Percentiles rank a stretch among this genome's conserved stretches.
Conservation (phyloP, 495 filamentous ascomycete genomes). For the Apiosordaria backusii region DNA sequence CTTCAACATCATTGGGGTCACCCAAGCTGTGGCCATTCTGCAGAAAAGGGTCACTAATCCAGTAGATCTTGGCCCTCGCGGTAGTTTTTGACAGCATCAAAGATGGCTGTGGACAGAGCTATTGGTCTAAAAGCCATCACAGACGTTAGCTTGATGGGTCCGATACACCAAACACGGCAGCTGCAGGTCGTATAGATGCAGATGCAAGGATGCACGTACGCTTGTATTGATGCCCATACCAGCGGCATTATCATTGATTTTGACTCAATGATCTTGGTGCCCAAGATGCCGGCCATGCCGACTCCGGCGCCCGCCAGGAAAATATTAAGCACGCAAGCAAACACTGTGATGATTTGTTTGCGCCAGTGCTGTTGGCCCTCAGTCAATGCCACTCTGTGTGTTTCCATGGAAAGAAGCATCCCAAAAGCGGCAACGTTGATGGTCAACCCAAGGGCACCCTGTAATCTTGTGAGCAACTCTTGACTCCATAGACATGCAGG, state of each 20-base stretch:
- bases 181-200: neutral
- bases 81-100: conserved; percentile 31
- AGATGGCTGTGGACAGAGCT: conserved; percentile 22
- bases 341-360: conserved; percentile 28
- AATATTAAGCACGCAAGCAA: conserved; percentile 28
- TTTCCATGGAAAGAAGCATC: conserved; percentile 23
- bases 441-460: conserved; percentile 27
- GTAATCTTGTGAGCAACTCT: neutral
- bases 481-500: neutral
- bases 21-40: neutral
- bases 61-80: conserved; percentile 30
- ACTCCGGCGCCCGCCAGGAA: conserved; percentile 27
- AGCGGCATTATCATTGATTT: conserved; percentile 27
- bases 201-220: conserved; percentile 16
- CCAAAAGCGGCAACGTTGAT: conserved; percentile 25
- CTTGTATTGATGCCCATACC: conserved; percentile 23
- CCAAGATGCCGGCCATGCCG: conserved; percentile 23
- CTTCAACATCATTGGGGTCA: neutral
- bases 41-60: conserved; percentile 16
- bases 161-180: conserved; percentile 1
- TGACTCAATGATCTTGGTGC: conserved; percentile 18
- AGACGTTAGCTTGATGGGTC: neutral
- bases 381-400: conserved; percentile 22
- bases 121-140: conserved; percentile 21
- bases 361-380: conserved; percentile 35